Evolutionary conservation across 176 grass and related monocot genomes (phyloP).

Genomic region (Triticum monococcum): DNA sequence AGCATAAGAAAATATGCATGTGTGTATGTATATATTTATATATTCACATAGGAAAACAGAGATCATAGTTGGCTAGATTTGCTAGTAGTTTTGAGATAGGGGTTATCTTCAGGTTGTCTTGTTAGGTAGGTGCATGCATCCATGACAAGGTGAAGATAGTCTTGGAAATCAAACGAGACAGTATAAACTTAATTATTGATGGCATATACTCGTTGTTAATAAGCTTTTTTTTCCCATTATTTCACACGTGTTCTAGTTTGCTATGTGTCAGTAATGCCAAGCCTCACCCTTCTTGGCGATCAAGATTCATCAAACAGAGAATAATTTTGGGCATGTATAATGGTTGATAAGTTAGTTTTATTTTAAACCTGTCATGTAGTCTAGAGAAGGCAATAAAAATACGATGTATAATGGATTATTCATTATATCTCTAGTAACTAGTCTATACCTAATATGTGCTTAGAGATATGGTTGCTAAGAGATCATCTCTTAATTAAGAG

Average conservation of each 20-base stretch:
- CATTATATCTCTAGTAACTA: too few relatives aligned
- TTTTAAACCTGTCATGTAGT: too few relatives aligned
- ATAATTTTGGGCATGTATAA: too few relatives aligned
- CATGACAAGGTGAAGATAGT: conserved; percentile 41
- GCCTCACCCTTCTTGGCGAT: too few relatives aligned
- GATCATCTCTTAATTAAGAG: too few relatives aligned
- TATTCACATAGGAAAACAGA: background rate
- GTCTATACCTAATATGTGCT: too few relatives aligned
- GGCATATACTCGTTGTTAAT: background rate
- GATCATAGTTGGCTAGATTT: background rate
- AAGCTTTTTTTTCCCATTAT: background rate
- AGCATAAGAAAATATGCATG: conserved; percentile 10
- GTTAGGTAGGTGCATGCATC: background rate
- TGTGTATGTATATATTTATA: background rate
- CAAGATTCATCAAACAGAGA: too few relatives aligned
- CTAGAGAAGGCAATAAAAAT: too few relatives aligned
- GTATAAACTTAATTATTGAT: background rate
- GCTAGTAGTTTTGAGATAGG: conserved; percentile 25
- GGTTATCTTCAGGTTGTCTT: conserved; percentile 52
- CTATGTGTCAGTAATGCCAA: too few relatives aligned
- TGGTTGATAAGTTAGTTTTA: too few relatives aligned
- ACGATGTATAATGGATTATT: too few relatives aligned
- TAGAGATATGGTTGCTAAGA: too few relatives aligned
- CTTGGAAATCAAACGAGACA: conserved; percentile 24
- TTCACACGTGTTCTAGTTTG: background rate